These are phyloP conservation scores for Ottelia alismoides DNA, from an alignment of 106 monocot species.

Conservation along the genomic window DNA sequence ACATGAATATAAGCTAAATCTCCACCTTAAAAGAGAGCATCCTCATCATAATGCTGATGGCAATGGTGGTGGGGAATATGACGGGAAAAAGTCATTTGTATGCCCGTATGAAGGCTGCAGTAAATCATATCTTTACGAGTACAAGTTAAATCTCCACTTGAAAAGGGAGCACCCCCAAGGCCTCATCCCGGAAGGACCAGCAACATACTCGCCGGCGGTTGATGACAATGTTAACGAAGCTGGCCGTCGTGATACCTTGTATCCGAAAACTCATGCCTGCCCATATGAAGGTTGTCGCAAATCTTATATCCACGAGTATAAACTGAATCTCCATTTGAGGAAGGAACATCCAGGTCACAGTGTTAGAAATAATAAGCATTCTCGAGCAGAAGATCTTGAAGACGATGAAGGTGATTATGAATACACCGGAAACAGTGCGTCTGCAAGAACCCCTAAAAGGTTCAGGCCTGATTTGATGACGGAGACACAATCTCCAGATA, in stretches of 20 bases:
- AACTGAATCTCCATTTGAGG: slow-evolving; percentile 68
- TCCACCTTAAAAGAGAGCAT: slow-evolving; percentile 15
- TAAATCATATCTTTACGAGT: slow-evolving; percentile 68
- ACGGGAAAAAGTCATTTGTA: slow-evolving; percentile 25
- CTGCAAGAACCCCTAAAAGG: slow-evolving; percentile 20
- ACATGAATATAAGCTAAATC: slow-evolving; percentile 17
- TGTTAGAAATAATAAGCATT: slow-evolving; percentile 21
- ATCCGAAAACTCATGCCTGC: slow-evolving; percentile 26
- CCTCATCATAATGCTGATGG: slow-evolving; percentile 14
- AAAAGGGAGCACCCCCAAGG: slow-evolving; percentile 46
- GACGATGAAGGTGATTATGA: slow-evolving; percentile 15
- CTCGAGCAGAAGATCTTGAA: slow-evolving; percentile 3
- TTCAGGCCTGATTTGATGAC: slow-evolving; percentile 29
- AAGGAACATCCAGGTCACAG: slow-evolving; percentile 41
- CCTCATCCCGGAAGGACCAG: slow-evolving; percentile 23
- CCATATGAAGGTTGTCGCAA: slow-evolving; percentile 67
- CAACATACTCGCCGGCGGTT: slow-evolving; percentile 3
- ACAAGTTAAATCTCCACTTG: slow-evolving; percentile 75
- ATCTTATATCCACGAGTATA: slow-evolving; percentile 73
- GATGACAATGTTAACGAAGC: slow-evolving; percentile 13
- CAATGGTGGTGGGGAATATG: background rate
- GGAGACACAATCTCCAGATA: slow-evolving; percentile 12
- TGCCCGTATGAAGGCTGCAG: slow-evolving; percentile 70
- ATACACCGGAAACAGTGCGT: slow-evolving; percentile 9
- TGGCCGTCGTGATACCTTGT: slow-evolving; percentile 23